Percentiles rank a stretch among this genome's conserved stretches.
These are phyloP conservation scores for Thielaviopsis euricoi DNA, from an alignment of 2,329 filamentous ascomycete genomes.

Conservation along the genomic window DNA sequence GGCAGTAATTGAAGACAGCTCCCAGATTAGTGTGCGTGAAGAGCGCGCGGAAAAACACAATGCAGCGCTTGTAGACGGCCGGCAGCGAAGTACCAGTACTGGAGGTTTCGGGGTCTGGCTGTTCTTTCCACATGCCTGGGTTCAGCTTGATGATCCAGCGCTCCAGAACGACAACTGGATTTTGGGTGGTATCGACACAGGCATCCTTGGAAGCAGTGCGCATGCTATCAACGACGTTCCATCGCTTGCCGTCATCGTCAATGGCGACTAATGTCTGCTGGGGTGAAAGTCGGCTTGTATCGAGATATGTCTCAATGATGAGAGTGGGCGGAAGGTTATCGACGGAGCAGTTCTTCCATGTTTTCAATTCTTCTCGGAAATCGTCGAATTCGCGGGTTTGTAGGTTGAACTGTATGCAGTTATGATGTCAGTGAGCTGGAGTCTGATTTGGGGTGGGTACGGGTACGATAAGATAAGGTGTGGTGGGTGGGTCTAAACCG, in stretches of 20 bases:
- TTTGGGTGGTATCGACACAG: slow-evolving; percentile 25
- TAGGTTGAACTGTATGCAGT: slow-evolving; percentile 61
- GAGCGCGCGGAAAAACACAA: slow-evolving; percentile 82
- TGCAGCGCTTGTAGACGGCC: slow-evolving; percentile 91
- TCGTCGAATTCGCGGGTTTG: slow-evolving; percentile 85
- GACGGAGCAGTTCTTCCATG: slow-evolving; percentile 69
- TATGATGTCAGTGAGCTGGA: neutral
- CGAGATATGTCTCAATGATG: slow-evolving; percentile 80
- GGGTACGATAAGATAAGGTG: neutral
- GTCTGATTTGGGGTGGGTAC: too few species aligned
- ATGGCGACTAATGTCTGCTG: slow-evolving; percentile 77
- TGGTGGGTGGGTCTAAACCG: neutral
- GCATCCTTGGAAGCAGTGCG: slow-evolving; percentile 34
- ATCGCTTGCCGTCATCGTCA: slow-evolving; percentile 79
- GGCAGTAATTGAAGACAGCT: slow-evolving; percentile 66
- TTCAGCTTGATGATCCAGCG: slow-evolving; percentile 53
- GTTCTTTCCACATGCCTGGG: neutral
- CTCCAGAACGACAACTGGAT: slow-evolving; percentile 69
- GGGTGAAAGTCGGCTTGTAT: slow-evolving; percentile 59
- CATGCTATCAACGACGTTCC: slow-evolving; percentile 78
- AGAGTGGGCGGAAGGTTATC: slow-evolving; percentile 66
- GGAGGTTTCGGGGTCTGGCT: slow-evolving; percentile 43
- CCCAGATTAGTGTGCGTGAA: slow-evolving; percentile 29
- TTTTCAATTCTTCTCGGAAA: slow-evolving; percentile 62
- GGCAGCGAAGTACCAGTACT: slow-evolving; percentile 43